Base-by-base conservation (phyloP, 257 asterid species). In the Datura wrightii region DNA sequence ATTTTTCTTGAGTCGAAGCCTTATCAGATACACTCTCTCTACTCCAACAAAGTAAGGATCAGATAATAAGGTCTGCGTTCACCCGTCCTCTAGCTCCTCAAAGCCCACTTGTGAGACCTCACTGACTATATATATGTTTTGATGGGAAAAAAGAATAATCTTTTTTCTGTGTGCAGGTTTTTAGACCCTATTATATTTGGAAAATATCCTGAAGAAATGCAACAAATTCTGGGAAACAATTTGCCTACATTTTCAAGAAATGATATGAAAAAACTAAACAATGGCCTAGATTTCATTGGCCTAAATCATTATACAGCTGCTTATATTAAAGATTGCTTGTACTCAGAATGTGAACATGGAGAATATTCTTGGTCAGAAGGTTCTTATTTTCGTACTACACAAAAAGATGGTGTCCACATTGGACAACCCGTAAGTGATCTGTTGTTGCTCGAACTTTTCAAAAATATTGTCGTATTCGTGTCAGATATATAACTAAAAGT, bases 391-490 rank as follows among this genome's bases (percentile, higher is more conserved):
- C 83, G 90, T 42, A 90, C 90, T 4, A 83, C 91, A 8, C 2
- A 63, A 6, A 93, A 87, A 87, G 89, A 90, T 82, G 94, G 91
- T 2, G 65, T 62, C 36, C 72, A 69, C 50, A 92, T 91, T 34
- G 94, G 97, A 1, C 87, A 91, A 87, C 34, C 87, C 0, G 95
- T 93, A 86, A 53, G 42, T 39, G 31, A 1, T 24, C 31, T 24
- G 0, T 24, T 24, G 0, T 24, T 24, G 31, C 31, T 24, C 31
- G 31, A 24, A 24, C 31, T 24, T 24, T 24, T 24, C 31, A 24
- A 24, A 24, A 24, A 24, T 24, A 24, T 24, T 24, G 1, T 24
- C 31, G 31, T 24, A 24, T 24, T 24, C 31, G 31, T 24, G 1
- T 24, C 31, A 1, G 31, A 24, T 24, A 24, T 24, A 24, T 24